Conservation (phyloP, 2,329 filamentous ascomycete species). For the Volutella citrinella region DNA sequence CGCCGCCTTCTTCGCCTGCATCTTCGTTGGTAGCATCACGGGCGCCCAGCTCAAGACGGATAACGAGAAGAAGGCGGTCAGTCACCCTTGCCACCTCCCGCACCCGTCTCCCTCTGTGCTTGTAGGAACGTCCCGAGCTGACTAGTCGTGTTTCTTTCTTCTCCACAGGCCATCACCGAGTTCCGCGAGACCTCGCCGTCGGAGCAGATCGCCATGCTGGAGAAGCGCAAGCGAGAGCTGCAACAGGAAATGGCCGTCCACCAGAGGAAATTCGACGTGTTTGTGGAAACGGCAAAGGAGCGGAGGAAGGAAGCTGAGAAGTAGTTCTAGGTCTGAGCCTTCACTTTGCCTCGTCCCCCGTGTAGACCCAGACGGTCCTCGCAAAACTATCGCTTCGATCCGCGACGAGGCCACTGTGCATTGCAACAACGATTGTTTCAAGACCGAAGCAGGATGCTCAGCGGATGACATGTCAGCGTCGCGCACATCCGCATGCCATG, state of each 20-base stretch:
- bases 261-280: constrained; percentile 40
- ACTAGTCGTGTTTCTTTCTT: neutral
- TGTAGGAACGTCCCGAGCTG: too few species aligned
- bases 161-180: constrained; percentile 34
- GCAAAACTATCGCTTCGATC: too few species aligned
- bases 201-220: constrained; percentile 44
- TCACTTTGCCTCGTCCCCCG: too few species aligned
- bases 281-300: constrained; percentile 38
- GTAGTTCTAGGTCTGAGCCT: too few species aligned
- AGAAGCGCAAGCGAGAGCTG: constrained; percentile 39
- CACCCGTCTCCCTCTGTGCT: too few species aligned
- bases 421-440: too few species aligned
- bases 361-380: too few species aligned
- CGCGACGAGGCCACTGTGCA: too few species aligned
- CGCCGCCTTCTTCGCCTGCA: constrained; percentile 44
- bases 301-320: constrained; percentile 29
- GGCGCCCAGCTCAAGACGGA: constrained; percentile 49
- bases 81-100: constrained; percentile 2
- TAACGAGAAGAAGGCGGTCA: constrained; percentile 43
- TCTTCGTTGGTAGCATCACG: constrained; percentile 45
- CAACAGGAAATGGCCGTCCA: constrained; percentile 36
- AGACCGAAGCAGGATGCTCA: too few species aligned
- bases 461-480: too few species aligned
- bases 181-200: constrained; percentile 38
- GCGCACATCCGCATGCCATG: too few species aligned